Percentiles rank a stretch among this genome's conserved stretches.
These are phyloP conservation scores for Aureobasidium sp. DNA, from an alignment of 2,329 filamentous ascomycete genomes.

Conservation along the genomic window DNA sequence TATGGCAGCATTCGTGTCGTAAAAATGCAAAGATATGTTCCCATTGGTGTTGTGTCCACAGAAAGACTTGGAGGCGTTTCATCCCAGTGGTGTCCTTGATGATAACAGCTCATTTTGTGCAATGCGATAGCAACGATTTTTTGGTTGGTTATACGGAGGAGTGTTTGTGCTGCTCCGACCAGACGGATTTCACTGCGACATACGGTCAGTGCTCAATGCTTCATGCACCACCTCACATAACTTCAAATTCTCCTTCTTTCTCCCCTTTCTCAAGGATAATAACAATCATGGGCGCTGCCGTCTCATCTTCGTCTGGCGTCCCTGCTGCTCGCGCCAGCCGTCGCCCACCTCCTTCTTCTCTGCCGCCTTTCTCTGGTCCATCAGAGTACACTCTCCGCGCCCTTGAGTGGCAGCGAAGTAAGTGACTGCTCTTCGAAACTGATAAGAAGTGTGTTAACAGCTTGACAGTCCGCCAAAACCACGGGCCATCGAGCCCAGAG, in stretches of 20 bases:
- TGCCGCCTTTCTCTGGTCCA: background rate
- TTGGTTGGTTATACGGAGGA: background rate
- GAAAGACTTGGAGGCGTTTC: background rate
- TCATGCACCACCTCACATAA: background rate
- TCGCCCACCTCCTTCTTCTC: background rate
- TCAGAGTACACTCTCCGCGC: background rate
- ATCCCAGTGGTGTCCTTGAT: background rate
- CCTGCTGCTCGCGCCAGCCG: background rate
- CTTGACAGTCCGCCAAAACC: background rate
- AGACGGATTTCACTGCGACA: no score
- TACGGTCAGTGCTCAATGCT: background rate
- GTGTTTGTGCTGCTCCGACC: no score
- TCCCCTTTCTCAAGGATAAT: background rate
- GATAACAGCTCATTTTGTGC: background rate
- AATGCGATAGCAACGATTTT: background rate
- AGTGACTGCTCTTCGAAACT: background rate
- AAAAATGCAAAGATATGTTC: background rate
- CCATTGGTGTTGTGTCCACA: background rate
- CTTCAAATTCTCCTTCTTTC: background rate
- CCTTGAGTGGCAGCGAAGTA: background rate
- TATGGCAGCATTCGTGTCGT: background rate
- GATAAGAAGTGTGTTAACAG: background rate
- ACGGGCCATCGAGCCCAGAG: background rate
- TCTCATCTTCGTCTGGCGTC: background rate
- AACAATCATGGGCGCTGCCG: background rate